A percentile compares a stretch with the other conserved stretches of the same genome.
Conservation (phyloP, 192 early-diverging fungal genomes). For the Entomortierella chlamydospora region DNA sequence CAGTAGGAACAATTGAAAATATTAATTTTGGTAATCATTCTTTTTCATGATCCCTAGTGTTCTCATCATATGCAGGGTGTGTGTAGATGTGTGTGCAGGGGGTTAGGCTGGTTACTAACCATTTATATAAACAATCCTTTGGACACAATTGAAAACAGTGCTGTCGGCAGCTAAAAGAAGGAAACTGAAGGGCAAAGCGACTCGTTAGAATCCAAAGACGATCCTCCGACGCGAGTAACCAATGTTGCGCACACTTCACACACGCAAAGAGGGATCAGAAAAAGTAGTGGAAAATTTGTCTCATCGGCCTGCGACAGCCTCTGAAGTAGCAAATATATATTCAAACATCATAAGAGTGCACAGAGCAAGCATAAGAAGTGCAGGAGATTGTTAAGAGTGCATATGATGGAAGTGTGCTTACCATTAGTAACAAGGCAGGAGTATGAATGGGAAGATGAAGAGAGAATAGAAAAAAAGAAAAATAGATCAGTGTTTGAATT, state of each 20-base stretch:
- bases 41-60: slow-evolving; percentile 36
- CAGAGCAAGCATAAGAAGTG: not conserved
- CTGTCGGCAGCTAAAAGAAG: no score
- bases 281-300: slow-evolving; percentile 49
- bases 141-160: not conserved
- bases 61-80: slow-evolving; percentile 37
- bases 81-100: not conserved
- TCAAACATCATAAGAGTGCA: slow-evolving; percentile 33
- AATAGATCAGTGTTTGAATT: not conserved
- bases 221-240: no score
- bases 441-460: not conserved
- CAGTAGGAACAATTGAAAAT: slow-evolving; percentile 54
- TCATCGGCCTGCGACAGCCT: slow-evolving; percentile 50
- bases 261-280: slow-evolving; percentile 10
- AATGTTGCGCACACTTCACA: not conserved
- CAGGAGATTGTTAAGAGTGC: not conserved
- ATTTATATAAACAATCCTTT: not conserved
- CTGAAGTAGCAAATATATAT: slow-evolving; percentile 57
- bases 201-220: no score
- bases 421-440: not conserved
- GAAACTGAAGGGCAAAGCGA: no score
- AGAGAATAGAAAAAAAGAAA: slow-evolving; percentile 2
- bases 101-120: slow-evolving; percentile 4
- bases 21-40: slow-evolving; percentile 40
- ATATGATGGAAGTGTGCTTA: not conserved